Evolutionary conservation across 2,329 filamentous ascomycete species (phyloP), one percentile per base, ranked within the genome.

Genomic region (Helotiales sp.): DNA sequence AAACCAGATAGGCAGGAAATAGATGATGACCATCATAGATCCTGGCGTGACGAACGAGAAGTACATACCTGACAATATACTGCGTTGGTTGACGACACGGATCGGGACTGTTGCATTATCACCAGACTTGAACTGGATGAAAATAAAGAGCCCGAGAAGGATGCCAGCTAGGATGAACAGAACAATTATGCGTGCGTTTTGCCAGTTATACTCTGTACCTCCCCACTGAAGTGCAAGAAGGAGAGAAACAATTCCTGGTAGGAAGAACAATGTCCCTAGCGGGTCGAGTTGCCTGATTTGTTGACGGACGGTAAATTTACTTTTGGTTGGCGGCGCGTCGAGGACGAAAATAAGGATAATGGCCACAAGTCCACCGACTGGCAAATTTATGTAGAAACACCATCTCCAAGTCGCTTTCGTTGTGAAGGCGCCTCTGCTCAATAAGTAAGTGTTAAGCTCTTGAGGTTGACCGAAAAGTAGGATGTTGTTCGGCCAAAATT

Each of bases 1-100:
- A 71, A 84, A 83, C 77, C 80, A 84, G 61, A 83, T 78, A 40
- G 85, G 80, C 47, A 83, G 78, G 50, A 80, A 80, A 34, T 83
- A 81, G 66, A 79, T 80, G 64, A 89, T 87, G 64, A 87, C 40
- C 63, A 76, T 80, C 69, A 75, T 77, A 3, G 71, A 57, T 20
- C 70, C 71, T 2, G 70, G 57, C 32, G 80, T 71, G 55, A 77
- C 77, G 52, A 76, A 65, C 2, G 77, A 68, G 67, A 78, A 79
- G 34, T 72, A 72, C 30, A 75, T 69, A 3, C 76, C 77, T 4
- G 73, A 71, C 3, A 74, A 69, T 30, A 83, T 74, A 22, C 74
- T 78, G 2, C 80, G 77, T 47, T 81, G 74, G 10, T 71, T 75
- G 47, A 82, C 65, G 69, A 82, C 78, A 6, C 77, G 77, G 15